Percentiles rank a stretch among this genome's conserved stretches.
phyloP scores from a whole-genome alignment of 176 grass and related monocot genomes.

The Oryza glumipatula region DNA sequence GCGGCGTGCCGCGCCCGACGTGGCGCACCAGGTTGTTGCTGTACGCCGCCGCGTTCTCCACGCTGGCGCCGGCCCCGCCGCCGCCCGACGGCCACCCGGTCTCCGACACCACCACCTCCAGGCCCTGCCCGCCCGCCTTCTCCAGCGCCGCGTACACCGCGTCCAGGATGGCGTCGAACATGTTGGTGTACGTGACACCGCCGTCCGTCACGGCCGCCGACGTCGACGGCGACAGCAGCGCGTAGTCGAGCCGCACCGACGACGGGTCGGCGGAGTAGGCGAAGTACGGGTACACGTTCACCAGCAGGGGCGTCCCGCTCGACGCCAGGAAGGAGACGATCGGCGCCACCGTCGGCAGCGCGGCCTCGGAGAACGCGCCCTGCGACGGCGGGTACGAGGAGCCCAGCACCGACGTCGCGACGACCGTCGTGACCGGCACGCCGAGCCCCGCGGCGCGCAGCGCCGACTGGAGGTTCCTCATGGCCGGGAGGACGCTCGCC shows the following conservation, averaged over 20 bases:
- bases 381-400: slow-evolving; percentile 69
- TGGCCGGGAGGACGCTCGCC: slow-evolving; percentile 64
- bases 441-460: slow-evolving; percentile 47
- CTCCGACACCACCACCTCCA: slow-evolving; percentile 77
- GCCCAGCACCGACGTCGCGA: slow-evolving; percentile 59
- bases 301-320: slow-evolving; percentile 56
- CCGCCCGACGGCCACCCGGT: slow-evolving; percentile 94
- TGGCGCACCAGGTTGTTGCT: slow-evolving; percentile 69
- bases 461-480: slow-evolving; percentile 70
- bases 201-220: slow-evolving; percentile 49
- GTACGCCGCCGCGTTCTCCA: slow-evolving; percentile 79
- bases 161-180: slow-evolving; percentile 92
- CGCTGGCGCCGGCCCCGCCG: slow-evolving; percentile 48
- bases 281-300: slow-evolving; percentile 82
- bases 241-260: slow-evolving; percentile 68
- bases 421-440: slow-evolving; percentile 70
- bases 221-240: slow-evolving; percentile 52
- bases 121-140: slow-evolving; percentile 45
- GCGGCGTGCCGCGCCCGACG: slow-evolving; percentile 65
- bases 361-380: slow-evolving; percentile 57
- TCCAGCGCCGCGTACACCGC: slow-evolving; percentile 73
- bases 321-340: slow-evolving; percentile 62
- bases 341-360: slow-evolving; percentile 40
- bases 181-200: slow-evolving; percentile 62
- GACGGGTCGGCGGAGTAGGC: slow-evolving; percentile 57